Conservation (phyloP, 305 asterid genomes). For the Solanum hybrid region DNA sequence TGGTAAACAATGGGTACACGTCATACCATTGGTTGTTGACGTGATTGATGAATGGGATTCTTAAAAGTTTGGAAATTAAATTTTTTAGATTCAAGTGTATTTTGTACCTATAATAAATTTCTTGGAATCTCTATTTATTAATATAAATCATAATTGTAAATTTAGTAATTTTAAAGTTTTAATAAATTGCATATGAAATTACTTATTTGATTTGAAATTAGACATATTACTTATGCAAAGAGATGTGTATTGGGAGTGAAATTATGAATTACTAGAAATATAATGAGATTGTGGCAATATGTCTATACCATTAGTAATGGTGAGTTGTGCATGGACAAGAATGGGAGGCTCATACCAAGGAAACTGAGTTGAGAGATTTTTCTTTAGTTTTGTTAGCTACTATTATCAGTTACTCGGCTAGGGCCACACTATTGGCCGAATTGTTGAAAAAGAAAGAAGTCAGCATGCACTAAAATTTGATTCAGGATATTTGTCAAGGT, state of each 20-base stretch:
- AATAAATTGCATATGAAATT: background rate
- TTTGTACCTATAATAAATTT: background rate
- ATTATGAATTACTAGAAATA: background rate
- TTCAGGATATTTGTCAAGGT: too few relatives aligned
- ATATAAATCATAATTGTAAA: background rate
- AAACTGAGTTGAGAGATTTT: too few relatives aligned
- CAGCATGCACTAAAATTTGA: too few relatives aligned
- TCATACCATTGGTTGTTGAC: background rate
- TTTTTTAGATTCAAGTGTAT: background rate
- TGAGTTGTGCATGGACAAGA: too few relatives aligned
- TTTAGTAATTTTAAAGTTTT: background rate
- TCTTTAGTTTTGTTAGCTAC: too few relatives aligned
- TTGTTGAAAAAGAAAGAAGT: too few relatives aligned
- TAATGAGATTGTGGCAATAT: too few relatives aligned
- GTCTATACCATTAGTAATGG: too few relatives aligned
- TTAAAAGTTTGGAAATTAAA: background rate
- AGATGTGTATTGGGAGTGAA: background rate
- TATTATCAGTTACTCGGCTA: too few relatives aligned
- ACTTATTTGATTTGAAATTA: background rate
- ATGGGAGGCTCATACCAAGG: too few relatives aligned
- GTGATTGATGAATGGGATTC: background rate
- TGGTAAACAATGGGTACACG: background rate
- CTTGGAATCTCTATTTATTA: background rate
- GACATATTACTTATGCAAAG: background rate
- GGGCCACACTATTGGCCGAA: too few relatives aligned